Conservation (phyloP, 2,329 filamentous ascomycete genomes). For the Tolypocladium pustulatum region DNA sequence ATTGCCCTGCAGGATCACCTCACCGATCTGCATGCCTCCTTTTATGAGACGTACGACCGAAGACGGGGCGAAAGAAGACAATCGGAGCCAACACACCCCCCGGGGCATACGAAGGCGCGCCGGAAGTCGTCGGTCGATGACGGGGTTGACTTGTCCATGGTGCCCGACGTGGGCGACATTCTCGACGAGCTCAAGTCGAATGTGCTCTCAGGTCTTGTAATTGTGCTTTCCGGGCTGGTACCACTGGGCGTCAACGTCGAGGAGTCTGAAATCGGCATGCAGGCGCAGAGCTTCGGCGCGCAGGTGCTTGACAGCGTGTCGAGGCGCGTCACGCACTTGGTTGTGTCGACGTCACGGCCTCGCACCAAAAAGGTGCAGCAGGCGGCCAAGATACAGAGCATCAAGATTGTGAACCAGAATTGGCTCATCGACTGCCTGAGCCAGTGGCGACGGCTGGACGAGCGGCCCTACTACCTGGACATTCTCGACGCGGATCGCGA, state of each 20-base stretch:
- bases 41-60: constrained; percentile 74
- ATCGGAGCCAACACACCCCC: constrained; percentile 21
- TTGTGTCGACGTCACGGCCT: constrained; percentile 58
- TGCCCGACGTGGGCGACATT: constrained; percentile 81
- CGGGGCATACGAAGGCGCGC: constrained; percentile 19
- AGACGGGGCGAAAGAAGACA: constrained; percentile 26
- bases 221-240: constrained; percentile 87
- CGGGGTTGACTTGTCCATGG: constrained; percentile 34
- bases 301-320: constrained; percentile 46
- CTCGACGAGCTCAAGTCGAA: constrained; percentile 70
- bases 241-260: constrained; percentile 71
- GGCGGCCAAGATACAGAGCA: constrained; percentile 65
- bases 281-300: constrained; percentile 80
- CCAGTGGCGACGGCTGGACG: constrained; percentile 72
- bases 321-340: constrained; percentile 60
- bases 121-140: constrained; percentile 25
- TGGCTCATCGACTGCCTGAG: constrained; percentile 83
- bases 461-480: constrained; percentile 67
- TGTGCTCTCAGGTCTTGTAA: constrained; percentile 62
- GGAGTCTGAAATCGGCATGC: constrained; percentile 76
- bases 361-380: constrained; percentile 87
- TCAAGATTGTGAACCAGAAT: constrained; percentile 85
- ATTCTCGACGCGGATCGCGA: constrained; percentile 58
- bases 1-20: constrained; percentile 66
- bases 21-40: constrained; percentile 62